Evolutionary conservation across 371 early-diverging fungal species (phyloP), one percentile per base, ranked within the genome.

Genomic region (Mortierella sp.): DNA sequence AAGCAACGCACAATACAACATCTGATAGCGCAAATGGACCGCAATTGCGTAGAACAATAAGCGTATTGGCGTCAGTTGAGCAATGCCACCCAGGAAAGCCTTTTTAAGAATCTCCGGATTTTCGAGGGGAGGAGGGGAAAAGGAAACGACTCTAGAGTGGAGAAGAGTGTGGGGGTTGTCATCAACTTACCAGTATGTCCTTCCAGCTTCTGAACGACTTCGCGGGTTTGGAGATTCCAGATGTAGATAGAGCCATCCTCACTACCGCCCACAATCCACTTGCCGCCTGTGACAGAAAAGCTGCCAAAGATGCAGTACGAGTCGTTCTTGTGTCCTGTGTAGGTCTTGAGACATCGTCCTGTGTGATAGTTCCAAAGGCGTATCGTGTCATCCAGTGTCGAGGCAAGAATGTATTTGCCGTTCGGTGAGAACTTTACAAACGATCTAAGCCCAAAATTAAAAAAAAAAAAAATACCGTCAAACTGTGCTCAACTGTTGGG

Each of bases 361-460:
- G 91, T 92, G 45, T 94, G 92, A 79, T 90, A 94, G 80, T 91
- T 92, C 99, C 99, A 98, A 46, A 98, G 88, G 39, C 96, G 90
- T 50, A 98, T 82, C 24, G 96, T 95, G 70, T 89, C 93, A 82
- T 98, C 97, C 56, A 94, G 83, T 12, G 97, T 95, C 0, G 95
- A 89, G 4, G 98, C 96, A 51, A 98, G 87, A 62, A 98, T 95
- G 80, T 94, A 98, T 83, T 97, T 97, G 67, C 98, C 96, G 79
- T 98, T 98, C 30, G 99, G 99, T 27, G 97, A 96, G 73, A 98
- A 98, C 81, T 95, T 96, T 34, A 94, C 97, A 83, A 94, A 96
- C 0, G 97, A 94, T n/a, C 92, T 92, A 38, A 28, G 41, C n/a
- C n/a, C 7, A 47, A 30, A 14, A 28, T 7, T 27, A 31, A 12